A percentile compares a stretch with the other conserved stretches of the same genome.
phyloP scores from a whole-genome alignment of 176 grass and related monocot species.

The Bromus sterilis region DNA sequence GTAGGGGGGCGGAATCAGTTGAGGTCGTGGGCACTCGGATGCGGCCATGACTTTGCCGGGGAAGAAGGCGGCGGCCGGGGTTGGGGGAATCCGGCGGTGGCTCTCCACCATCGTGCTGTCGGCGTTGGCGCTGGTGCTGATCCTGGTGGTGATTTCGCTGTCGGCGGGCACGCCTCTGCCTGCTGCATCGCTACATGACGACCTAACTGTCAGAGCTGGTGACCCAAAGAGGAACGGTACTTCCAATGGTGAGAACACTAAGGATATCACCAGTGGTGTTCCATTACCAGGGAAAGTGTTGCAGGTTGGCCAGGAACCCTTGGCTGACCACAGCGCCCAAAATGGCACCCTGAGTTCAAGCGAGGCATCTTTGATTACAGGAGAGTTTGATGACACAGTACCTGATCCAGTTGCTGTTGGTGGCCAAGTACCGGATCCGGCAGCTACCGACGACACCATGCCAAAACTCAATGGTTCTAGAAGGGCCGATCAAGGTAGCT shows the following conservation, averaged over 20 bases:
- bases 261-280: not conserved
- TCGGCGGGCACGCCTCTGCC: conserved; percentile 37
- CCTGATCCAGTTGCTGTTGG: not conserved
- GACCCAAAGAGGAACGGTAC: not conserved
- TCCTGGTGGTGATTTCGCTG: conserved; percentile 53
- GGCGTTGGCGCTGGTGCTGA: conserved; percentile 42
- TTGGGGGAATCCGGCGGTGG: conserved; percentile 28
- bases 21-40: not conserved
- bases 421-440: conserved; percentile 9
- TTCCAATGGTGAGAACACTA: not conserved
- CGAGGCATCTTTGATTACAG: not conserved
- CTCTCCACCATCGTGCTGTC: conserved; percentile 36
- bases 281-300: not conserved
- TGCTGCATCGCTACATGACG: conserved; percentile 30
- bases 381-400: not conserved
- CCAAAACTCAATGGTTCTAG: not conserved
- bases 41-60: conserved; percentile 25
- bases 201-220: conserved; percentile 16
- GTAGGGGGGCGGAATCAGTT: not conserved
- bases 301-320: conserved; percentile 8
- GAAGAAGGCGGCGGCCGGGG: conserved; percentile 26
- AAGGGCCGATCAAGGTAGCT: conserved; percentile 24
- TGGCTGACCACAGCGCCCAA: conserved; percentile 6
- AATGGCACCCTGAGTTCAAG: conserved; percentile 12
- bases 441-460: not conserved